Evolutionary conservation across 148 eudicot genomes (phyloP), one percentile per base, ranked within the genome.

Genomic region (Camellia sinensis): DNA sequence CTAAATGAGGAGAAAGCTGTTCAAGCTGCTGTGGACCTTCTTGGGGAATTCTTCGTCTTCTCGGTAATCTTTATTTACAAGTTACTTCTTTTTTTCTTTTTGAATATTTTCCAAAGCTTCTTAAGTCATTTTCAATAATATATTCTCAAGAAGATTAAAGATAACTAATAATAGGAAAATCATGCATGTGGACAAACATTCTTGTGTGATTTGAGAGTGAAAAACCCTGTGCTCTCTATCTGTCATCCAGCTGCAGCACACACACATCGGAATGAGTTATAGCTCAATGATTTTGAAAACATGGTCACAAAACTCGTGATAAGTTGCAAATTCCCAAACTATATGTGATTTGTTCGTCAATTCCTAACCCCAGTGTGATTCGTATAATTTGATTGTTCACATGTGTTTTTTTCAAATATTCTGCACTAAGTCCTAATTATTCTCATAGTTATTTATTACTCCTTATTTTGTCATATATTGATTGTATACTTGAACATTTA

Each of bases 1-100:
- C 77, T 95, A 77, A 89, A 95, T 80, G 97, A 95, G 86, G 97
- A 90, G 84, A 95, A 85, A 86, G 98, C 98, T 81, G 91, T 95
- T 84, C 97, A 93, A 87, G 94, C 89, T 53, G 97, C 99, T 43
- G 92, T 88, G 8, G 97, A 93, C 77, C 94, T 95, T 73, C 56
- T 95, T 65, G 97, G 97, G 44, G 99, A 95, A 83, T n/a, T 93
- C 71, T 95, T 95, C 65, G 85, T 95, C 81, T 95, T 95, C 84
- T 75, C 90, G 95, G 99, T 95, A 93, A 78, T 19, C 52, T 78
- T 44, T 78, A 66, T 81, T 45, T 60, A 37, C 57, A 56, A 77
- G 48, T 59, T 71, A 40, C 71, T 40, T 41, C 29, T 62, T 62
- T 18, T 40, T 41, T 65, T 68, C 52, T 11, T 64, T 75, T 7